Conservation (phyloP, 305 asterid species). For the Coffea humblotiana region DNA sequence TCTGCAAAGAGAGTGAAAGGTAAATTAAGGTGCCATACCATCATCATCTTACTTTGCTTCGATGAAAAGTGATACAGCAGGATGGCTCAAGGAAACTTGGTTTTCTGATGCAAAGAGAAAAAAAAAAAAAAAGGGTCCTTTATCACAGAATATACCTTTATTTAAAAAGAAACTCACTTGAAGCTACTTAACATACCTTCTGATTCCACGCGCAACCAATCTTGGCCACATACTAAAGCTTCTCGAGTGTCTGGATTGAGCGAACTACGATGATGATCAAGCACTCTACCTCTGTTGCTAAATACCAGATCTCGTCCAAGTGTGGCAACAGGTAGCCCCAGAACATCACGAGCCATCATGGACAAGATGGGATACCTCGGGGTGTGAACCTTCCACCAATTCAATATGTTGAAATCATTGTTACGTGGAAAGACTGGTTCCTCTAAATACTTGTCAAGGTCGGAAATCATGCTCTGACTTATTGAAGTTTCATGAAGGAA, state of each 20-base stretch:
- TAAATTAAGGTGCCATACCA: conserved; percentile 26
- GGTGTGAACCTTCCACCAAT: conserved; percentile 99
- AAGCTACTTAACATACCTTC: conserved; percentile 48
- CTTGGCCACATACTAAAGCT: conserved; percentile 90
- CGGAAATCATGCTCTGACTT: conserved; percentile 61
- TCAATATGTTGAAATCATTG: conserved; percentile 73
- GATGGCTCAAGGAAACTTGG: conserved; percentile 34
- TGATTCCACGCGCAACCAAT: conserved; percentile 73
- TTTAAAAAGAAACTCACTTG: background rate
- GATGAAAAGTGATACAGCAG: conserved; percentile 44
- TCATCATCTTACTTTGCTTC: conserved; percentile 45
- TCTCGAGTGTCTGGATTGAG: conserved; percentile 74
- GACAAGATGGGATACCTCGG: conserved; percentile 97
- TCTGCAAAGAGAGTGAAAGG: conserved; percentile 3
- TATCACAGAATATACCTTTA: background rate
- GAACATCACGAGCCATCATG: conserved; percentile 88
- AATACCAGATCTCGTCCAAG: conserved; percentile 68
- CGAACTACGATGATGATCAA: conserved; percentile 58
- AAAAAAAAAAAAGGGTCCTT: background rate
- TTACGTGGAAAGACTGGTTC: conserved; percentile 91
- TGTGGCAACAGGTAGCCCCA: conserved; percentile 77
- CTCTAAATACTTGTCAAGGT: conserved; percentile 79
- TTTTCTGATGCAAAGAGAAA: conserved; percentile 36
- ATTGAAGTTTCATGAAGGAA: conserved; percentile 77
- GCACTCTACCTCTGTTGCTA: conserved; percentile 64